phyloP scores from a whole-genome alignment of 2,329 filamentous ascomycete genomes.

The Calonectria hongkongensis region DNA sequence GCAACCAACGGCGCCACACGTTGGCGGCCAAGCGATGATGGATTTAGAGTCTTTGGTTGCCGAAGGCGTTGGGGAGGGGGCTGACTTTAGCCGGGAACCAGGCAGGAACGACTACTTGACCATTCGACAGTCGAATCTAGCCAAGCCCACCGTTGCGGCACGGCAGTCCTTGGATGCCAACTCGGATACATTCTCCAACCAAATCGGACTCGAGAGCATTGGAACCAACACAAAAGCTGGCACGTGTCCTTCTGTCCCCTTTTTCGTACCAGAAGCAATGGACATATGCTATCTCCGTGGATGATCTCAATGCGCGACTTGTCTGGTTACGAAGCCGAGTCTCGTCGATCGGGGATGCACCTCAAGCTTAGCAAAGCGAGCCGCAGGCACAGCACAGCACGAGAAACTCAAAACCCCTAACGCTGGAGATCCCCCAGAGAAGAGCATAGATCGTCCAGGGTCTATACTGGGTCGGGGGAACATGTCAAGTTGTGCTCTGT shows the following conservation, averaged over 20 bases:
- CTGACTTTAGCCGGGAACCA: slow-evolving; percentile 37
- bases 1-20: slow-evolving; percentile 47
- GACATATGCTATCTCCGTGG: slow-evolving; percentile 6
- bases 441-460: slow-evolving; percentile 25
- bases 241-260: slow-evolving; percentile 1
- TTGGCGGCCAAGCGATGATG: slow-evolving; percentile 29
- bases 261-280: not conserved
- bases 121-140: slow-evolving; percentile 18
- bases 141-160: slow-evolving; percentile 25
- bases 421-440: slow-evolving; percentile 31
- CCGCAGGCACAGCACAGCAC: slow-evolving; percentile 16
- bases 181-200: slow-evolving; percentile 24
- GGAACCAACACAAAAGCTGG: not conserved
- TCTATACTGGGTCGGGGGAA: not conserved
- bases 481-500: not conserved
- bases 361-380: slow-evolving; percentile 25
- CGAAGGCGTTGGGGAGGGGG: slow-evolving; percentile 30
- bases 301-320: slow-evolving; percentile 18
- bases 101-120: slow-evolving; percentile 30
- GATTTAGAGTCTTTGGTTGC: slow-evolving; percentile 13
- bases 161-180: slow-evolving; percentile 27
- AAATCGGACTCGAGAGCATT: not conserved
- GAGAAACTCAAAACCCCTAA: slow-evolving; percentile 32
- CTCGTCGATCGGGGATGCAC: slow-evolving; percentile 34
- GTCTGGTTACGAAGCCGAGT: not conserved